Conservation (phyloP, 257 asterid species). For the Penstemon newberryi region DNA sequence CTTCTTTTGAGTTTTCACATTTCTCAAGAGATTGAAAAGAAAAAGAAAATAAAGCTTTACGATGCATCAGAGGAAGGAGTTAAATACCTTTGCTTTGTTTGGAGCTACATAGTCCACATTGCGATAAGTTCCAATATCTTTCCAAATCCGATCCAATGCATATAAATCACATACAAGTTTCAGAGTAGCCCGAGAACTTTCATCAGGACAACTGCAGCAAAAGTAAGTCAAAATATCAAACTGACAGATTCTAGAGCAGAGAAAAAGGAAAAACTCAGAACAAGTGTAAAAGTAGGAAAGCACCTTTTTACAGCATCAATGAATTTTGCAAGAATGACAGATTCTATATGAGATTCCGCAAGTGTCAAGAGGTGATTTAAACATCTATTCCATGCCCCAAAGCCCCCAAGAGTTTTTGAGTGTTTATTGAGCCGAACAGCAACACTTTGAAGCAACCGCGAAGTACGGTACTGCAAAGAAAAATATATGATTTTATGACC, state of each 20-base stretch:
- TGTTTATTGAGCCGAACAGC: constrained; percentile 87
- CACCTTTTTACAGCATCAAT: constrained; percentile 83
- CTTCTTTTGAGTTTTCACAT: too few species aligned
- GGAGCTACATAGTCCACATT: constrained; percentile 97
- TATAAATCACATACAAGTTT: constrained; percentile 91
- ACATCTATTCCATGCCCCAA: constrained; percentile 99
- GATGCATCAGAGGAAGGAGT: constrained; percentile 12
- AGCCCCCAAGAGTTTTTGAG: constrained; percentile 80
- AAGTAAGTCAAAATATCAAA: constrained; percentile 11
- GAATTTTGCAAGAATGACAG: constrained; percentile 80
- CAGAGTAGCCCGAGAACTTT: constrained; percentile 64
- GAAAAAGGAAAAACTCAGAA: neutral
- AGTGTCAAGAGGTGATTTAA: constrained; percentile 92
- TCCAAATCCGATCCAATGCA: constrained; percentile 96
- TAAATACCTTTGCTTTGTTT: constrained; percentile 89
- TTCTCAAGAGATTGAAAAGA: too few species aligned
- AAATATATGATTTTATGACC: neutral
- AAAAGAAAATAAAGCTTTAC: too few species aligned
- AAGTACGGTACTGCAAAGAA: constrained; percentile 82
- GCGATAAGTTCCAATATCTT: constrained; percentile 93
- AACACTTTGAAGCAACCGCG: constrained; percentile 87
- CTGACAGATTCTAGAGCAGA: constrained; percentile 15
- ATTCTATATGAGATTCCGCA: constrained; percentile 93
- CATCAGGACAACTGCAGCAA: constrained; percentile 74
- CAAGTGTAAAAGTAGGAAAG: constrained; percentile 9